Evolutionary conservation across 2,329 filamentous ascomycete genomes (phyloP), one percentile per base, ranked within the genome.

Genomic region (Clarireedia homoeocarpa): DNA sequence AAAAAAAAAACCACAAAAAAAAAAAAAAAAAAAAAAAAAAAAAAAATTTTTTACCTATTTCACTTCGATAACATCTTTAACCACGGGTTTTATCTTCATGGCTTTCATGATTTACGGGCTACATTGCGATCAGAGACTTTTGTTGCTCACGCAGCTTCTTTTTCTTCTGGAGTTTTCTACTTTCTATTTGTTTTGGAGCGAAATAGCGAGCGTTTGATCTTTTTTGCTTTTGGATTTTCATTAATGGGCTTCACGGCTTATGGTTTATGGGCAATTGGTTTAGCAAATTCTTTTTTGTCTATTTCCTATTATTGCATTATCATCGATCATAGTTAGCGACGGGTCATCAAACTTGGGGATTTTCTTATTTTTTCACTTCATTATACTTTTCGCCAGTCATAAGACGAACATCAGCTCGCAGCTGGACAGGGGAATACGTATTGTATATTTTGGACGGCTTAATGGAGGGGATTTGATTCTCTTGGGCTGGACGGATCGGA

Each of bases 71-170:
- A 30, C 45, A 57, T 55, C 17, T 38, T 23, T 38, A 38, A 34
- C 51, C 47, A 34, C 30, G 10, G 45, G 36, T 48, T 53, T 51
- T 55, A 51, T 56, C 52, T 58, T 60, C 56, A 58, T 50, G 58
- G 58, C 58, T 57, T 63, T 56, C 58, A 54, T 36, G 55, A 53
- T 62, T 59, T 55, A 64, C 60, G 62, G 62, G 58, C 58, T 58
- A 59, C 57, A 60, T 55, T 65, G 58, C 55, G 67, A 70, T 57
- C 60, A 67, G 70, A 75, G 72, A 74, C 63, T 69, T 69, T 59
- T 71, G 72, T 73, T 75, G 75, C 75, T 77, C 75, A 77, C 75
- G 75, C 75, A 76, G 30, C 30, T 34, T 59, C 60, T 59, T 53
- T 36, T 50, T 47, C 42, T 44, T 47, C 14, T 59, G 57, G 44